A percentile compares a stretch with the other conserved stretches of the same genome.
These are phyloP conservation scores for Beverwykella pulmonaria DNA, from an alignment of 495 filamentous ascomycete species.

Conservation along the genomic window DNA sequence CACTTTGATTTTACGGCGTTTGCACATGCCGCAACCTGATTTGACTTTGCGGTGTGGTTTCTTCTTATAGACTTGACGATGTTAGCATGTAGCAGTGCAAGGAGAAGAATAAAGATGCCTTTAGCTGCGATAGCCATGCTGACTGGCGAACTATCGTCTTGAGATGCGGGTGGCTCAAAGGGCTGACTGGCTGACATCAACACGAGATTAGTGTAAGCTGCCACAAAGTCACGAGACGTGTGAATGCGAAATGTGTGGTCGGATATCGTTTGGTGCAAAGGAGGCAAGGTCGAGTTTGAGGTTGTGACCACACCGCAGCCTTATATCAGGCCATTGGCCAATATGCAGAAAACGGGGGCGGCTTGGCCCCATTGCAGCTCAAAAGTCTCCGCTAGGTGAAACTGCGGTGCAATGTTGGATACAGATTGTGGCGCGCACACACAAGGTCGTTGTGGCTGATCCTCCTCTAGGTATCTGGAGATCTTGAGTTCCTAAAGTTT, in stretches of 20 bases:
- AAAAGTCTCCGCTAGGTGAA: not conserved
- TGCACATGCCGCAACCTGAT: constrained; percentile 21
- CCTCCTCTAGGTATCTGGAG: not conserved
- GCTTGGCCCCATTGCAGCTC: not conserved
- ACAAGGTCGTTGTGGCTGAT: not conserved
- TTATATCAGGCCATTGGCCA: not conserved
- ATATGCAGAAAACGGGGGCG: not conserved
- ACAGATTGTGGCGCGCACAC: not conserved
- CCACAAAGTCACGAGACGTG: not conserved
- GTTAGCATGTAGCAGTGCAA: not conserved
- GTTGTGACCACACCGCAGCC: not conserved
- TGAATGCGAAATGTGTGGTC: not conserved
- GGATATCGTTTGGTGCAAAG: not conserved
- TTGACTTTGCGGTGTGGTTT: constrained; percentile 30
- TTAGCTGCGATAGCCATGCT: constrained; percentile 5
- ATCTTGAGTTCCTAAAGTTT: not conserved
- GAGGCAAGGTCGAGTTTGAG: not conserved
- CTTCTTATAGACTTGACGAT: constrained; percentile 21
- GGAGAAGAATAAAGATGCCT: not conserved
- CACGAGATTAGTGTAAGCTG: not conserved
- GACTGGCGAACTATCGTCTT: not conserved
- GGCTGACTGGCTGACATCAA: not conserved
- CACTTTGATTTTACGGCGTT: constrained; percentile 29
- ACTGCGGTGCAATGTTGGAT: not conserved
- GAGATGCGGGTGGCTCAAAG: not conserved